A percentile compares a stretch with the other conserved stretches of the same genome.
These are phyloP conservation scores for Stentor roeselii DNA, from an alignment of 73 alveolate species.

Conservation along the genomic window DNA sequence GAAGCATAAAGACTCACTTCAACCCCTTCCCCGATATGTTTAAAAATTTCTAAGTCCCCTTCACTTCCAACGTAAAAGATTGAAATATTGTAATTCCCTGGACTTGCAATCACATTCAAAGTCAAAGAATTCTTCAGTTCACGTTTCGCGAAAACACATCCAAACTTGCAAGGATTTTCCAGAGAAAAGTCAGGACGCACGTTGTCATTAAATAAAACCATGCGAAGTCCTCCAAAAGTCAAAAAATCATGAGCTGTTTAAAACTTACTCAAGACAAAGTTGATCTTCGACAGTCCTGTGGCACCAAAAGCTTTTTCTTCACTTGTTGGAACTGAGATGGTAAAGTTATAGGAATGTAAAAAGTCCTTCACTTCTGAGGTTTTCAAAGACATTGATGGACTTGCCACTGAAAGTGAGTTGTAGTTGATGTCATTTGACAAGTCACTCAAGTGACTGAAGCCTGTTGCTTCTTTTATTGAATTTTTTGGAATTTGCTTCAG, in stretches of 20 bases:
- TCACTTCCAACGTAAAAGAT: not conserved
- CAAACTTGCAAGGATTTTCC: not conserved
- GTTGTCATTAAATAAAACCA: not conserved
- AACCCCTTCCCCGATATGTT: not conserved
- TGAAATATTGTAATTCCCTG: not conserved
- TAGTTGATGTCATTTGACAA: not conserved
- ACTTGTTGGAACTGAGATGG: not conserved
- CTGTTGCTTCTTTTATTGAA: not conserved
- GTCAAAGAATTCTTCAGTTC: not conserved
- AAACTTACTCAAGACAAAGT: not conserved
- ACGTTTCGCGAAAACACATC: not conserved
- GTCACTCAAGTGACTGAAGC: not conserved
- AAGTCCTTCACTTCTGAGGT: not conserved
- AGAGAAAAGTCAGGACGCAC: not conserved
- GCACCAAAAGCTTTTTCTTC: not conserved
- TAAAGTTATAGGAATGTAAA: not conserved
- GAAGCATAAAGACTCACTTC: not conserved
- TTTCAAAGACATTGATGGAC: not conserved
- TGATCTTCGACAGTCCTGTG: slow-evolving; percentile 1
- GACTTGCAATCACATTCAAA: not conserved
- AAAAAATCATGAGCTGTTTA: not conserved
- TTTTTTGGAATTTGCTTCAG: not conserved
- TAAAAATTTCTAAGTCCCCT: not conserved
- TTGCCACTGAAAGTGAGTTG: no score
- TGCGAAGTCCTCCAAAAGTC: not conserved